Evolutionary conservation across 768 basidiomycete species (phyloP), one percentile per base, ranked within the genome.

Genomic region (Mycena amicta): DNA sequence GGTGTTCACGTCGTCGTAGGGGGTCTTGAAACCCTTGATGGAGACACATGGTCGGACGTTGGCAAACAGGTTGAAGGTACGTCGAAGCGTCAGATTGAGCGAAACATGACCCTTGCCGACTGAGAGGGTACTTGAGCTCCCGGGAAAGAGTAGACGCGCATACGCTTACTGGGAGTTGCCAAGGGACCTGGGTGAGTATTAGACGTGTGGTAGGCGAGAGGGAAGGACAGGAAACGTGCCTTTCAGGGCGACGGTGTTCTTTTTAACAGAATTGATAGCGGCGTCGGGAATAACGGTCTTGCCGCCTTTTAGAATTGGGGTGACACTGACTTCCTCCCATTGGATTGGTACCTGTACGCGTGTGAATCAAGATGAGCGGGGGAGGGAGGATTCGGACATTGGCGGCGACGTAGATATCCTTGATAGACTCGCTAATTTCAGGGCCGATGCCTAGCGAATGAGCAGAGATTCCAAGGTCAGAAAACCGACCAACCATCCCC

Each of bases 21-120:
- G 91, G 0, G 97, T 99, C 80, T 97, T 97, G 83, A 89, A 98
- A 27, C 97, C 97, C 74, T 93, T 79, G 75, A 99, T 93, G 27
- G 95, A 98, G 27, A 86, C 85, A 71, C 97, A 99, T 31, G 97
- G 97, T 59, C 97, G 89, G 68, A 98, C 97, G 72, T 98, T 98
- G 70, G 97, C 97, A 72, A 98, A 99, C 52, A 99, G 86, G 72
- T 94, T 94, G 82, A 99, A 99, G 0, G 96, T 98, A 67, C 97
- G 85, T 62, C 97, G 90, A 56, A 99, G 84, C 22, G 95, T 98
- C 76, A 99, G 78, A 78, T 99, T 99, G 62, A 99, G 80, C 41
- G 97, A 99, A 53, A 98, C 96, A 73, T 98, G 96, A 27, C 96
- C 96, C 81, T 98, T 98, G 67, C 96, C 96, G 73, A 98, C 95